A percentile compares a stretch with the other conserved stretches of the same genome.
Conservation (phyloP, 257 asterid species). For the Linderniella brevidens region DNA sequence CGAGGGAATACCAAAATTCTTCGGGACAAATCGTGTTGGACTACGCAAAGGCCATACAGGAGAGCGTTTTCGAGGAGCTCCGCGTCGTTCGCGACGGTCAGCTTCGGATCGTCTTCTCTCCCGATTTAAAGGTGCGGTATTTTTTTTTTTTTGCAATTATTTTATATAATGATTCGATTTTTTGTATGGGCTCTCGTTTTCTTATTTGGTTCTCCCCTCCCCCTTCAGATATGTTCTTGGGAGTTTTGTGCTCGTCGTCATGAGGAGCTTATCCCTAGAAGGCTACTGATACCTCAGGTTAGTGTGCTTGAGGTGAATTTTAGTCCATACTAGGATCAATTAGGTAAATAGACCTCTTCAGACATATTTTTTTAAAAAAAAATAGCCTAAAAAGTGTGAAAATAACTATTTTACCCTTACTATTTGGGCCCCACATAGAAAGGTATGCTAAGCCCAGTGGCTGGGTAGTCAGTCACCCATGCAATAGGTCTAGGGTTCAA, state of each 20-base stretch:
- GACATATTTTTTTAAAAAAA: too few relatives aligned
- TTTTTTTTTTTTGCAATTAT: slow-evolving; percentile 1
- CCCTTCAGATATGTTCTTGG: slow-evolving; percentile 84
- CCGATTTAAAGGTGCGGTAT: slow-evolving; percentile 88
- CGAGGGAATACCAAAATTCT: slow-evolving; percentile 82
- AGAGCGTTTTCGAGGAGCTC: slow-evolving; percentile 95
- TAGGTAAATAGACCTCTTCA: too few relatives aligned
- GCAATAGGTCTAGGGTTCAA: too few relatives aligned
- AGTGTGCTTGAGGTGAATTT: neutral
- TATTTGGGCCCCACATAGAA: too few relatives aligned
- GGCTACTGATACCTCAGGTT: slow-evolving; percentile 94
- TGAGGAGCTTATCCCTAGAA: slow-evolving; percentile 91
- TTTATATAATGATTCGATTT: slow-evolving; percentile 2
- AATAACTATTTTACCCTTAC: too few relatives aligned
- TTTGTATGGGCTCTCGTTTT: slow-evolving; percentile 5
- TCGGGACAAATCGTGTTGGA: slow-evolving; percentile 88
- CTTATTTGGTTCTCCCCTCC: slow-evolving; percentile 2
- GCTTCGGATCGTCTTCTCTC: slow-evolving; percentile 85
- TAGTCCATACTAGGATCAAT: too few relatives aligned
- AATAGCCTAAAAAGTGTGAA: too few relatives aligned
- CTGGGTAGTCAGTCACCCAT: too few relatives aligned
- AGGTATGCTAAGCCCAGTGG: too few relatives aligned
- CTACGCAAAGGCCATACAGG: slow-evolving; percentile 92
- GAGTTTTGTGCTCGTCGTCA: slow-evolving; percentile 97
- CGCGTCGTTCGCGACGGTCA: slow-evolving; percentile 99